Base-by-base conservation (phyloP, 2,329 filamentous ascomycete species). In the Fusarium chlamydosporum region DNA sequence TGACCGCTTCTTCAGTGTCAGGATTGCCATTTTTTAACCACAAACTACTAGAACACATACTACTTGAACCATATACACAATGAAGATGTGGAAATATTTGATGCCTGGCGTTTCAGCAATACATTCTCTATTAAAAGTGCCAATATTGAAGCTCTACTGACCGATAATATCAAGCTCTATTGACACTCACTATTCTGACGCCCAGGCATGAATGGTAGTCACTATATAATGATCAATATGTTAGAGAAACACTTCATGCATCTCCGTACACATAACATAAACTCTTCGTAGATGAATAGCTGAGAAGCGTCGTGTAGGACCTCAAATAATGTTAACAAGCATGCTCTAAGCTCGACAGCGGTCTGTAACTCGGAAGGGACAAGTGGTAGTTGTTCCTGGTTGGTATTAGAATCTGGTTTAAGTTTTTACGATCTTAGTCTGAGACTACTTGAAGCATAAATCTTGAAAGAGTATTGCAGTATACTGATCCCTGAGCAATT, bases 121-220 rank as follows among this genome's bases (percentile, higher is more conserved):
- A 38, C 7, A 10, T 23, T 15, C 2, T n/a, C n/a, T 11, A 8
- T 31, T 15, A 7, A 27, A 20, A 18, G 29, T 10, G 27, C 15
- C 10, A 6, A 46, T 33, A 7, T 27, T 16, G 12, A 46, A 20
- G 15, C 8, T 33, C n/a, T 8, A 10, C 6, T 23, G 43, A 5
- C 11, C 3, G 10, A n/a, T 5, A 6, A 40, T 10, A 18, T 6
- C 12, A 6, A 8, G n/a, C 12, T 11, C n/a, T 3, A 23, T 15
- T 46, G 29, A 46, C 29, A 33, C 29, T 23, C 43, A 12, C 13
- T 6, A 26, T 33, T 33, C 6, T 18, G 15, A 8, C 8, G 18
- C 3, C 8, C 9, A 33, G 10, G 6, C 5, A 18, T 11, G 2
- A 3, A 20, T 20, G 0, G 20, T 20, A 20, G 2, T 4, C 1